Percentiles rank a stretch among this genome's conserved stretches.
Conservation (phyloP, 768 basidiomycete genomes). For the Megacollybia marginata region DNA sequence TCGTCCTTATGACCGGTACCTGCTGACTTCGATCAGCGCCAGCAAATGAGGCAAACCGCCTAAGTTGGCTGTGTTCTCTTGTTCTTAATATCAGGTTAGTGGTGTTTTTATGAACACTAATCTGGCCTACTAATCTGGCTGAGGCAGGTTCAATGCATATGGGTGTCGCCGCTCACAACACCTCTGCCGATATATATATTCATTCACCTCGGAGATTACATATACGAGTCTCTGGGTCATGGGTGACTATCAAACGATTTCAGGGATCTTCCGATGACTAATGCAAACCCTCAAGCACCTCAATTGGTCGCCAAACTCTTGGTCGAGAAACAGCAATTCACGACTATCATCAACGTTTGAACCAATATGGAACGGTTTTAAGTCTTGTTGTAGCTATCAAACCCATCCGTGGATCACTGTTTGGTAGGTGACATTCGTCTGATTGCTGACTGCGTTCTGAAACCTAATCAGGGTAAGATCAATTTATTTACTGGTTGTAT, state of each 20-base stretch:
- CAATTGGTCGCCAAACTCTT: constrained; percentile 41
- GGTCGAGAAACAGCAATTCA: constrained; percentile 50
- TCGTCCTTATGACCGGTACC: background rate
- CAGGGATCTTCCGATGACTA: background rate
- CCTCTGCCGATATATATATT: constrained; percentile 42
- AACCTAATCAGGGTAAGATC: background rate
- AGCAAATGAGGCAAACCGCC: constrained; percentile 34
- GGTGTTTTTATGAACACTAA: background rate
- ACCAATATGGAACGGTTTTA: constrained; percentile 45
- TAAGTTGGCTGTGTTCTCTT: constrained; percentile 52
- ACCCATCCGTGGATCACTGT: constrained; percentile 49
- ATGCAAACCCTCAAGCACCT: constrained; percentile 20
- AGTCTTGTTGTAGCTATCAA: constrained; percentile 42
- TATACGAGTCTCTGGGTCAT: constrained; percentile 40
- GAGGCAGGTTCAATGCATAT: constrained; percentile 58
- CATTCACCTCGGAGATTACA: constrained; percentile 55
- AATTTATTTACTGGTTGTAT: background rate
- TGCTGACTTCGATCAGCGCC: constrained; percentile 25
- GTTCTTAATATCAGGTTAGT: constrained; percentile 45
- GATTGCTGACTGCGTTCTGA: background rate
- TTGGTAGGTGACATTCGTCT: constrained; percentile 26
- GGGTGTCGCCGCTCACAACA: constrained; percentile 46
- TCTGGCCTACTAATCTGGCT: too few species aligned
- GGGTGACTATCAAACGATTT: constrained; percentile 12
- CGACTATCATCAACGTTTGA: constrained; percentile 46